Base-by-base conservation (phyloP, 257 asterid species). In the Ehretia macrophylla region DNA sequence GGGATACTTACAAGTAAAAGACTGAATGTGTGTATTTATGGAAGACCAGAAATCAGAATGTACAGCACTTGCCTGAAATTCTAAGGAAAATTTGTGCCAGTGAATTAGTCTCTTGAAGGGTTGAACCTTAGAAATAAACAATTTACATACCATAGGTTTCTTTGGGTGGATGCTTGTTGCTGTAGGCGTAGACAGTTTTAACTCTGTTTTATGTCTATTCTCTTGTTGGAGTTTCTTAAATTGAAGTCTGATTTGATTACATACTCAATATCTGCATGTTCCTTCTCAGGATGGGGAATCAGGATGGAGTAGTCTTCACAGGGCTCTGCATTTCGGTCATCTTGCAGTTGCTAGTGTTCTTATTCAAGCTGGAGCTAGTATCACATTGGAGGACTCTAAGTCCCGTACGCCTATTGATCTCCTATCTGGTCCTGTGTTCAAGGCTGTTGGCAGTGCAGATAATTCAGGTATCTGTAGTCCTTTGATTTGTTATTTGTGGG, bases 251-350 rank as follows among this genome's bases (percentile, higher is more conserved):
- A 14, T 62, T 59, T 44, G 67, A 50, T 42, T 18, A 23, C 38
- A 60, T 19, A 27, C 18, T n/a, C 19, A 59, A 60, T 68, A 38
- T 38, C 9, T 5, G 6, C 39, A 22, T 61, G 10, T 38, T 51
- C 19, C 48, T 64, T 72, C 27, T 62, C 84, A 93, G 99, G 99
- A 89, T 61, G 90, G 96, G 70, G 99, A 87, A 78, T 93, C 99
- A 11, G 97, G 95, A 68, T 93, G 97, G 97, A 93, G 90, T 70
- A 85, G 97, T 81, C 95, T 93, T 71, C 97, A 93, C 68, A 81
- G 96, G 65, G 94, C 96, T 62, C 79, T 93, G 76, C 96, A 93
- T 70, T 93, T 93, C 64, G 99, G 99, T 52, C 99, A 93, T 72
- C 81, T 93, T 65, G 90, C 97, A 14, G 88, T 85, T 65, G 97